Evolutionary conservation across 2,329 filamentous ascomycete species (phyloP), one percentile per base, ranked within the genome.

Genomic region (Diaporthe aspalathi): DNA sequence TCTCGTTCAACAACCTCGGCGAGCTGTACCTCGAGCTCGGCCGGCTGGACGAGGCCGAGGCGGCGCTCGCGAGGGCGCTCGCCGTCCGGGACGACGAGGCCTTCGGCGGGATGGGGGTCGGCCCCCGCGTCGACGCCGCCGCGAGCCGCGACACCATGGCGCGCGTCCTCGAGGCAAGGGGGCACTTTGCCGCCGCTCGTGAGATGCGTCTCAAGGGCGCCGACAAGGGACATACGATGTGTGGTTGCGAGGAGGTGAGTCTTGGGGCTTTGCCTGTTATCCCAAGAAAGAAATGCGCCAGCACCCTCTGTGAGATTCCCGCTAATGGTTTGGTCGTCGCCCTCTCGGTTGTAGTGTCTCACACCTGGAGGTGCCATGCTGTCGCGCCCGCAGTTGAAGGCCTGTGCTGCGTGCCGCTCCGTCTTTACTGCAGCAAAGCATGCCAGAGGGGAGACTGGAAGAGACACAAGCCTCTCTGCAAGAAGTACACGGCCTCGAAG

Each of bases 401-500:
- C 49, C 7, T 68, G 65, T 22, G 65, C 50, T 27, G 40, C 32
- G 11, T 68, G 65, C 52, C 65, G 24, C 47, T 68, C 50, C 14
- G 65, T 56, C 35, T 68, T 52, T 68, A 68, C 65, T 56, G 65
- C 52, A 56, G 65, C 24, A 3, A 35, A 16, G 50, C 17, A 6
- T 68, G 65, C 65, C 50, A 68, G 65, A 68, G 56, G 50, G 65
- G n/a, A 20, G 56, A 60, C n/a, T 70, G 67, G 54, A 16, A 5
- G 45, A 56, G 69, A 49, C 54, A 75, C 38, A 29, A 75, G 56
- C 38, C 74, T 53, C 73, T 76, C 38, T 66, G 65, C 5, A 82
- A 73, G 49, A 83, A 75, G 71, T 89, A 88, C 77, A 88, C 89
- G 63, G 81, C 81, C 1, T 67, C 65, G 20, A 63, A 47, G 40